These are phyloP conservation scores for Viola odorata DNA, from an alignment of 345 rosid species.

Conservation along the genomic window DNA sequence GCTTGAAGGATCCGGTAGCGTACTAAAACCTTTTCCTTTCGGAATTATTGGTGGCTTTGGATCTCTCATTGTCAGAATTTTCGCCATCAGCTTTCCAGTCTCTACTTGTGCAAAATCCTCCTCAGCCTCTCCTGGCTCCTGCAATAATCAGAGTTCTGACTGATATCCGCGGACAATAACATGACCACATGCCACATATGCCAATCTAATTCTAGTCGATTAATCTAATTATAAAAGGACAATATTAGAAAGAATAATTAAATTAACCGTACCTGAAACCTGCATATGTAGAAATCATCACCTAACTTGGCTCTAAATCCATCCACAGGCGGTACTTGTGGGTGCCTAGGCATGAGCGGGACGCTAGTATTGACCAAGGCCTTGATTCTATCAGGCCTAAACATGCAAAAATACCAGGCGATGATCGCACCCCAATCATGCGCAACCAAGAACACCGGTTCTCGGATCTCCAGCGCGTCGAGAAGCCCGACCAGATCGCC, in stretches of 20 bases:
- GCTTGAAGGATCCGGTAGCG: background rate
- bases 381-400: conserved; percentile 62
- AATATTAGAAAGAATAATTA: background rate
- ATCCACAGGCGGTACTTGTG: conserved; percentile 38
- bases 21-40: background rate
- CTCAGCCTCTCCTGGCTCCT: conserved; percentile 7
- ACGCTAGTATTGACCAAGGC: conserved; percentile 65
- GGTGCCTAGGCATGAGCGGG: conserved; percentile 43
- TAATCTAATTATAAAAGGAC: too few relatives aligned
- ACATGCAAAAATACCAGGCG: conserved; percentile 57
- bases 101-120: background rate
- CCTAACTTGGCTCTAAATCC: conserved; percentile 41
- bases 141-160: background rate
- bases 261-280: conserved; percentile 48
- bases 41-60: background rate
- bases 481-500: conserved; percentile 14
- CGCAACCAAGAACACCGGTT: conserved; percentile 24
- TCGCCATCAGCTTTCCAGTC: background rate
- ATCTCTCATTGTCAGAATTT: background rate
- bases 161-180: background rate
- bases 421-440: conserved; percentile 75
- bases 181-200: background rate
- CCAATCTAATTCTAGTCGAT: background rate
- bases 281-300: conserved; percentile 63
- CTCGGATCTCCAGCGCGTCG: conserved; percentile 4